These are phyloP conservation scores for Exsudoporus floridanus DNA, from an alignment of 1,284 basidiomycete genomes.

Conservation along the genomic window DNA sequence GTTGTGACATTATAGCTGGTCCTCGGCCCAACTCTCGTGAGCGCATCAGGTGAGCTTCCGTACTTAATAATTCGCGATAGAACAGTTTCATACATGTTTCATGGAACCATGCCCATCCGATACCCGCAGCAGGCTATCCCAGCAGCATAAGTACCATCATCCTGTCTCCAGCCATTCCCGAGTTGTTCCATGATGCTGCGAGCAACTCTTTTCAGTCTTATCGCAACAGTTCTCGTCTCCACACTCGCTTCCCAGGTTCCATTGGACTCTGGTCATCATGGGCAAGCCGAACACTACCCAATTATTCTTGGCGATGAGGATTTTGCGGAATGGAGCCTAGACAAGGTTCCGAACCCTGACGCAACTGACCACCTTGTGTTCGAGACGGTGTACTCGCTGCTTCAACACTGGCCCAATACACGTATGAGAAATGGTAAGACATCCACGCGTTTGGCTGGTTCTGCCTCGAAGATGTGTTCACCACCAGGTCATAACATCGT, in stretches of 20 bases:
- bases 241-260: slow-evolving; percentile 14
- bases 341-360: slow-evolving; percentile 18
- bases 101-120: no score
- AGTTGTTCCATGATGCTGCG: slow-evolving; percentile 6
- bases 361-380: slow-evolving; percentile 30
- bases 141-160: no score
- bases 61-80: no score
- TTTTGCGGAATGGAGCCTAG: slow-evolving; percentile 14
- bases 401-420: slow-evolving; percentile 54
- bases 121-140: not conserved
- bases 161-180: not conserved
- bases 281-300: not conserved
- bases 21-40: no score
- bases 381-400: slow-evolving; percentile 29
- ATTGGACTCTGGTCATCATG: not conserved
- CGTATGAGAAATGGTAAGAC: slow-evolving; percentile 45
- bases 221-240: not conserved
- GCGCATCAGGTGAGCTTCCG: no score
- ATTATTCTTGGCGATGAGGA: not conserved
- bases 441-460: rapidly evolving
- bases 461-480: not conserved
- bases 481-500: slow-evolving; percentile 45
- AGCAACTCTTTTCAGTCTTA: not conserved
- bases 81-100: no score
- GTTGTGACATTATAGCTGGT: no score